Conservation (phyloP, 2,329 filamentous ascomycete species). For the Scolecobasidium constrictum region DNA sequence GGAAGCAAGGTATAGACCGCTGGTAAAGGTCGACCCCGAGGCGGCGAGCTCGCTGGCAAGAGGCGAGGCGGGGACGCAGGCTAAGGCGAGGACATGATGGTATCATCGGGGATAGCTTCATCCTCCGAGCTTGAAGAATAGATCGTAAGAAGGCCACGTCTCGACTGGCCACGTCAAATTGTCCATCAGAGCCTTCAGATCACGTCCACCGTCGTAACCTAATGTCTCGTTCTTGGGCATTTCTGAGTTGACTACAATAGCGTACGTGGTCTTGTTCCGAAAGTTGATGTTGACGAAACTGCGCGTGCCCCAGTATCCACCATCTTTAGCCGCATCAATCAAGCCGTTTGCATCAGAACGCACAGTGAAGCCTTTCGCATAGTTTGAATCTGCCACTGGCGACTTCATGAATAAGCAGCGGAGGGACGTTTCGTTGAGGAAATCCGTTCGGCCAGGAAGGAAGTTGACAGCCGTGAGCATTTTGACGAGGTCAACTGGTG, state of each 20-base stretch:
- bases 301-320: conserved; percentile 6
- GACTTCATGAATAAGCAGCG: conserved; percentile 5
- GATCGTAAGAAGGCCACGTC: conserved; percentile 1
- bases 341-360: not conserved
- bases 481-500: conserved; percentile 6
- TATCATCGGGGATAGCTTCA: not conserved
- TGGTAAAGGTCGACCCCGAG: conserved; percentile 42
- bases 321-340: conserved; percentile 7
- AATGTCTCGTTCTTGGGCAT: not conserved
- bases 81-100: not conserved
- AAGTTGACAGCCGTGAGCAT: conserved; percentile 4
- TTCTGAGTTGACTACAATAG: conserved; percentile 5
- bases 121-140: too few relatives aligned
- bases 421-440: not conserved
- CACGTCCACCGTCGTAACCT: conserved; percentile 2
- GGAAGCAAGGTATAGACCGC: conserved; percentile 56
- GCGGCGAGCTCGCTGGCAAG: conserved; percentile 1
- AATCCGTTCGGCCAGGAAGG: not conserved
- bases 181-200: conserved; percentile 8
- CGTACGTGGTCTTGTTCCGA: conserved; percentile 7
- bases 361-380: conserved; percentile 8
- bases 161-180: conserved; percentile 2
- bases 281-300: conserved; percentile 5
- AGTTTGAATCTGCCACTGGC: conserved; percentile 2
- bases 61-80: conserved; percentile 3